phyloP scores from a whole-genome alignment of 805 yeast genomes.

The Maudiozyma saulgeensis region DNA sequence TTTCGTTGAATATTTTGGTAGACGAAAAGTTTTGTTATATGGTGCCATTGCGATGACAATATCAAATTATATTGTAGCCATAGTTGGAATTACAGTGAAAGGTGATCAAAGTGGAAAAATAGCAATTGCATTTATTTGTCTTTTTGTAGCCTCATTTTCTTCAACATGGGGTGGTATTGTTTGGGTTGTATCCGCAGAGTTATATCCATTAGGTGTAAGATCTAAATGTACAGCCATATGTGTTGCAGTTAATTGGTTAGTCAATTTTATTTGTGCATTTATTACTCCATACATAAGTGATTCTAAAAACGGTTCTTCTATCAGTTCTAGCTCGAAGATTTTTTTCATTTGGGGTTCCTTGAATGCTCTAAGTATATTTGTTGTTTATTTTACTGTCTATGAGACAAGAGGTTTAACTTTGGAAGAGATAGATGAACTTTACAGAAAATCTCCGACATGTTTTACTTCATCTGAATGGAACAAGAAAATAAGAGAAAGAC shows the following conservation, averaged over 20 bases:
- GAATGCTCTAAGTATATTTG: constrained; percentile 48
- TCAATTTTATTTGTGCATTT: constrained; percentile 66
- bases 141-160: constrained; percentile 68
- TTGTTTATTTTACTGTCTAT: constrained; percentile 59
- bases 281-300: constrained; percentile 68
- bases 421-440: constrained; percentile 75
- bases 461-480: constrained; percentile 39
- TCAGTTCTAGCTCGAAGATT: constrained; percentile 51
- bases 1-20: constrained; percentile 70
- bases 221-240: constrained; percentile 69
- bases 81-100: constrained; percentile 42
- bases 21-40: constrained; percentile 54
- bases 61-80: constrained; percentile 59
- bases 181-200: constrained; percentile 65
- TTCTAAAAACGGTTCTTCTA: constrained; percentile 54
- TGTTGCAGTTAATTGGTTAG: constrained; percentile 76
- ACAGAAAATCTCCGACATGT: constrained; percentile 50
- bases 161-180: constrained; percentile 77
- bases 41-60: constrained; percentile 75
- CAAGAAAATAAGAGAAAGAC: constrained; percentile 13
- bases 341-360: constrained; percentile 76
- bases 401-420: constrained; percentile 74
- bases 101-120: constrained; percentile 40
- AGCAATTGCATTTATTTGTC: constrained; percentile 55
- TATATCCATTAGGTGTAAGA: constrained; percentile 62